A percentile compares a stretch with the other conserved stretches of the same genome.
These are phyloP conservation scores for Vanderwaltozyma verrucispora DNA, from an alignment of 805 yeast genomes.

Conservation along the genomic window DNA sequence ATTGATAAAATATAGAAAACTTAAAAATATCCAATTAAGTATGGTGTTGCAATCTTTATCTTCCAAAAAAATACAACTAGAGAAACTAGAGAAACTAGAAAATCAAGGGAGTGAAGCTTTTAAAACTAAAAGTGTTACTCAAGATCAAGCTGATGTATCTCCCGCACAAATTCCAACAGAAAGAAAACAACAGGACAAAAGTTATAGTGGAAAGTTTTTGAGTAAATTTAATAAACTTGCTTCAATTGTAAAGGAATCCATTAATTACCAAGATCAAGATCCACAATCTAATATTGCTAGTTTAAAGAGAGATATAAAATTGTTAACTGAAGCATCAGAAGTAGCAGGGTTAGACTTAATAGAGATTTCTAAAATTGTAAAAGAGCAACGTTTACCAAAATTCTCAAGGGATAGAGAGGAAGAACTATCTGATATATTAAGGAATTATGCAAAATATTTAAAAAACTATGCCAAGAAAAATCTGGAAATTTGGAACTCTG, in stretches of 20 bases:
- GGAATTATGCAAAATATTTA: slow-evolving; percentile 21
- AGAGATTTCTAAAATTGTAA: slow-evolving; percentile 23
- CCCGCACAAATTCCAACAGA: slow-evolving; percentile 2
- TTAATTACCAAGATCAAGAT: slow-evolving; percentile 24
- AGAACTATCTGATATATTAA: slow-evolving; percentile 18
- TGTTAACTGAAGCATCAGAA: slow-evolving; percentile 13
- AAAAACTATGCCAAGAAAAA: slow-evolving; percentile 22
- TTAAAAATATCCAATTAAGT: slow-evolving; percentile 24
- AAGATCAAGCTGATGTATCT: slow-evolving; percentile 5
- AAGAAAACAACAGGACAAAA: slow-evolving; percentile 9
- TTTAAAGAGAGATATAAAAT: slow-evolving; percentile 18
- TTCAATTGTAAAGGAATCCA: slow-evolving; percentile 24
- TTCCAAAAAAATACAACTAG: slow-evolving; percentile 17
- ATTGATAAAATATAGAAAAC: slow-evolving; percentile 22
- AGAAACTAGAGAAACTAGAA: slow-evolving; percentile 20
- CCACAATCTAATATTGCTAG: slow-evolving; percentile 12
- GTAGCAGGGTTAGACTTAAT: slow-evolving; percentile 25
- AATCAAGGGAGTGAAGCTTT: slow-evolving; percentile 13
- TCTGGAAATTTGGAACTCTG: slow-evolving; percentile 21
- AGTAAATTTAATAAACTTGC: slow-evolving; percentile 24
- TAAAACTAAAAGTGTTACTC: not conserved
- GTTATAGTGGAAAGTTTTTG: slow-evolving; percentile 20
- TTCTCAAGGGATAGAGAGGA: slow-evolving; percentile 17
- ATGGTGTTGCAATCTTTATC: slow-evolving; percentile 16
- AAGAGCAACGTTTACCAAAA: slow-evolving; percentile 25